These are phyloP conservation scores for Cutaneotrichosporon cutaneum DNA, from an alignment of 1,284 basidiomycete genomes.

Conservation along the genomic window DNA sequence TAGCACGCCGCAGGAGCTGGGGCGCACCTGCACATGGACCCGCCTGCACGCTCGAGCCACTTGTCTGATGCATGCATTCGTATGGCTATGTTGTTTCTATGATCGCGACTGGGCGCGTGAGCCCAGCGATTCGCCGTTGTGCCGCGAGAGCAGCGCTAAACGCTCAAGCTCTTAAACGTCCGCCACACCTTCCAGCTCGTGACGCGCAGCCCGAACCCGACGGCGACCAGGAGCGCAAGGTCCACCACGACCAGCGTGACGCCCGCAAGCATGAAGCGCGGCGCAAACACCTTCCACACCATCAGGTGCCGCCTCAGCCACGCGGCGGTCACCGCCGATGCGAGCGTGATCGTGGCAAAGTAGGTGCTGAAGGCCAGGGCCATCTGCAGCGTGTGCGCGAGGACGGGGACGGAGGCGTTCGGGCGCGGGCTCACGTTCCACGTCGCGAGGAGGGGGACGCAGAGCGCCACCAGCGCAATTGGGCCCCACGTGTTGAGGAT, in stretches of 20 bases:
- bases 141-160: constrained; percentile 9
- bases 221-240: constrained; percentile 51
- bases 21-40: too few relatives aligned
- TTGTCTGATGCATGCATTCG: too few relatives aligned
- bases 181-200: constrained; percentile 49
- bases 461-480: constrained; percentile 63
- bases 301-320: constrained; percentile 85
- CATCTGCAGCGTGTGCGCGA: constrained; percentile 56
- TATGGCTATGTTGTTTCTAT: too few relatives aligned
- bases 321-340: constrained; percentile 70
- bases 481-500: constrained; percentile 77
- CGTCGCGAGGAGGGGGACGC: constrained; percentile 69
- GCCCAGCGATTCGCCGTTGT: neutral
- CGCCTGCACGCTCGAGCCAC: too few relatives aligned
- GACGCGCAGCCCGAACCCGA: constrained; percentile 46
- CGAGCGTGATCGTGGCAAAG: constrained; percentile 65
- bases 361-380: constrained; percentile 68
- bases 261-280: constrained; percentile 80
- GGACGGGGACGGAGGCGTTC: constrained; percentile 40
- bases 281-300: constrained; percentile 99
- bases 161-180: constrained; percentile 47
- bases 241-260: constrained; percentile 55
- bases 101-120: neutral
- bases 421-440: constrained; percentile 82
- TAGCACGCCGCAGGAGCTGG: too few relatives aligned